Conservation (phyloP, 2,329 filamentous ascomycete species). For the Beauveria sp. region DNA sequence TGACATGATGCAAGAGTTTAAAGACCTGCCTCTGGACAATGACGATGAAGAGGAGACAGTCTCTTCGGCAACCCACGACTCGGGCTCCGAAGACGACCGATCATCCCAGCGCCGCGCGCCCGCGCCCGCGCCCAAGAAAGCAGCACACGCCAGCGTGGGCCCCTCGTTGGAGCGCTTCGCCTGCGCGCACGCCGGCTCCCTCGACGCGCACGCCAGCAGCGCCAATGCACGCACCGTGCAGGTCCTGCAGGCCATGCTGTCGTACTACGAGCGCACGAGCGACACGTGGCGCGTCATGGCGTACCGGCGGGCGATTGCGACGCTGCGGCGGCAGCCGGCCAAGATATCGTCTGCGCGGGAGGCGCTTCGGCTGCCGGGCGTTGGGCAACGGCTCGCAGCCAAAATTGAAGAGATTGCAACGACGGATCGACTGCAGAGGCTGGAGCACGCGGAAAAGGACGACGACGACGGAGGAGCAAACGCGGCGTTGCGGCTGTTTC, state of each 20-base stretch:
- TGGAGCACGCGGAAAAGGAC: conserved; percentile 57
- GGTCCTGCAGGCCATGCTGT: conserved; percentile 68
- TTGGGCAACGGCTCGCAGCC: conserved; percentile 65
- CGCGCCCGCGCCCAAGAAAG: conserved; percentile 2
- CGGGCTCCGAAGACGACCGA: conserved; percentile 15
- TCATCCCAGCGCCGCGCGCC: neutral
- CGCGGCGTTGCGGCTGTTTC: conserved; percentile 58
- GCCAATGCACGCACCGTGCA: conserved; percentile 72
- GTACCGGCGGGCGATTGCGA: conserved; percentile 72
- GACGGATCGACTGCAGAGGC: conserved; percentile 61
- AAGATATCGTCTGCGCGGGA: conserved; percentile 53
- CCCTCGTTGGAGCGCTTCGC: conserved; percentile 39
- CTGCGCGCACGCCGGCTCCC: conserved; percentile 46
- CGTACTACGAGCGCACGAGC: conserved; percentile 65
- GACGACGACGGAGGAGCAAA: conserved; percentile 54
- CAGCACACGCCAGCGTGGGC: conserved; percentile 13
- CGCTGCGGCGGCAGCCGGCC: conserved; percentile 55
- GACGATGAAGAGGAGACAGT: conserved; percentile 39
- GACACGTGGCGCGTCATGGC: conserved; percentile 70
- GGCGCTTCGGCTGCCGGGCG: conserved; percentile 57
- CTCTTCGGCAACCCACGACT: neutral
- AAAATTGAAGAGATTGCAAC: conserved; percentile 87
- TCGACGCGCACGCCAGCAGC: conserved; percentile 39
- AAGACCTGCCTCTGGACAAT: conserved; percentile 48
- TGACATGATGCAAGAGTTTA: conserved; percentile 50